Percentiles rank a stretch among this genome's conserved stretches.
Evolutionary conservation across 2,329 filamentous ascomycete genomes (phyloP).

Genomic region (Fusarium austroafricanum): DNA sequence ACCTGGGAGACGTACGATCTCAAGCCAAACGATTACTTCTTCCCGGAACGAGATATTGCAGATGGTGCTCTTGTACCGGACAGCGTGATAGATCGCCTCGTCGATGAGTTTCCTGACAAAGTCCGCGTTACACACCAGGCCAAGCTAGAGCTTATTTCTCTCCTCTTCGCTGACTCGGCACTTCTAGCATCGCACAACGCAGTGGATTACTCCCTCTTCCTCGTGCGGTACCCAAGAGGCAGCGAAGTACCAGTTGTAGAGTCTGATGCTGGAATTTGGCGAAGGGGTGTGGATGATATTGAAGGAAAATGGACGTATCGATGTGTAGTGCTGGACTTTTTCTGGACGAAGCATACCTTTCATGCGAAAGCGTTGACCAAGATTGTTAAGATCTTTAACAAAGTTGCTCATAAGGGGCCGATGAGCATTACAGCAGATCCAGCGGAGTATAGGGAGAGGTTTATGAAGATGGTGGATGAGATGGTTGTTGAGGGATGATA

Average conservation of each 20-base stretch:
- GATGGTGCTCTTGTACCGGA: constrained; percentile 72
- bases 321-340: constrained; percentile 77
- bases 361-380: constrained; percentile 74
- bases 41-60: constrained; percentile 77
- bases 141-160: constrained; percentile 65
- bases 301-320: constrained; percentile 76
- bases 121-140: constrained; percentile 66
- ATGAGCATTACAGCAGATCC: constrained; percentile 81
- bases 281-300: constrained; percentile 68
- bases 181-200: constrained; percentile 72
- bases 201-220: constrained; percentile 80
- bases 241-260: constrained; percentile 5
- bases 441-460: constrained; percentile 71
- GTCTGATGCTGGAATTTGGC: constrained; percentile 60
- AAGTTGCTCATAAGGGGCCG: constrained; percentile 71
- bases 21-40: constrained; percentile 81
- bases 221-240: constrained; percentile 62
- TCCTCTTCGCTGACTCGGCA: constrained; percentile 70
- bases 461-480: constrained; percentile 61
- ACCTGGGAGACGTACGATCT: constrained; percentile 79
- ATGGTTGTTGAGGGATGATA: constrained; percentile 52
- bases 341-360: constrained; percentile 80
- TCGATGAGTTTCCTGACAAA: constrained; percentile 76
- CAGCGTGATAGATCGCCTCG: constrained; percentile 72
- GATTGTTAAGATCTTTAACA: constrained; percentile 72